These are phyloP conservation scores for Sphaceloma murrayae DNA, from an alignment of 2,329 filamentous ascomycete genomes.

Conservation along the genomic window DNA sequence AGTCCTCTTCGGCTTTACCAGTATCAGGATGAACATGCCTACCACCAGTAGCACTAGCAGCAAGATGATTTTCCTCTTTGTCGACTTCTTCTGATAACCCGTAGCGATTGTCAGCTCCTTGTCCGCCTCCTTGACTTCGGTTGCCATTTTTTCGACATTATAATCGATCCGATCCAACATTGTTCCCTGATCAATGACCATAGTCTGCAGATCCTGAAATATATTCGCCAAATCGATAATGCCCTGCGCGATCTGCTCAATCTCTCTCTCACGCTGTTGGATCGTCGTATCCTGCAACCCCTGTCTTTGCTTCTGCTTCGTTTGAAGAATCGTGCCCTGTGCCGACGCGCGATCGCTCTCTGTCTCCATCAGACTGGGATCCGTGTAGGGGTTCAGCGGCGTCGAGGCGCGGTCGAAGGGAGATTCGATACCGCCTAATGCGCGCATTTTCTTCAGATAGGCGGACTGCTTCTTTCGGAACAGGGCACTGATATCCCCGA, in stretches of 20 bases:
- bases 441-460: conserved; percentile 61
- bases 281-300: conserved; percentile 70
- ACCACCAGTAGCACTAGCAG: conserved; percentile 75
- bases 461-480: conserved; percentile 97
- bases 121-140: conserved; percentile 83
- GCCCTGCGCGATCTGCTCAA: conserved; percentile 94
- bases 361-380: conserved; percentile 84
- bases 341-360: conserved; percentile 90
- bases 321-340: conserved; percentile 76
- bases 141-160: conserved; percentile 92
- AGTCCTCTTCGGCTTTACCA: conserved; percentile 62
- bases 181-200: conserved; percentile 55
- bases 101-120: conserved; percentile 83
- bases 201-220: conserved; percentile 88
- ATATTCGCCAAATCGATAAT: conserved; percentile 96
- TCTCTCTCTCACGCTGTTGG: conserved; percentile 85
- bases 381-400: conserved; percentile 58
- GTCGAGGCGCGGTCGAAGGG: conserved; percentile 34
- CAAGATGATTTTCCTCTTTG: conserved; percentile 87
- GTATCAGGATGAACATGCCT: conserved; percentile 74
- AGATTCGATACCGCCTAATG: conserved; percentile 38
- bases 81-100: conserved; percentile 77
- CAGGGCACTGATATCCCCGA: conserved; percentile 81
- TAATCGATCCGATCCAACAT: conserved; percentile 53
- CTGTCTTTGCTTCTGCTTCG: conserved; percentile 53